Conservation (phyloP, 148 eudicot genomes). For the Fagopyrum homotropicum region DNA sequence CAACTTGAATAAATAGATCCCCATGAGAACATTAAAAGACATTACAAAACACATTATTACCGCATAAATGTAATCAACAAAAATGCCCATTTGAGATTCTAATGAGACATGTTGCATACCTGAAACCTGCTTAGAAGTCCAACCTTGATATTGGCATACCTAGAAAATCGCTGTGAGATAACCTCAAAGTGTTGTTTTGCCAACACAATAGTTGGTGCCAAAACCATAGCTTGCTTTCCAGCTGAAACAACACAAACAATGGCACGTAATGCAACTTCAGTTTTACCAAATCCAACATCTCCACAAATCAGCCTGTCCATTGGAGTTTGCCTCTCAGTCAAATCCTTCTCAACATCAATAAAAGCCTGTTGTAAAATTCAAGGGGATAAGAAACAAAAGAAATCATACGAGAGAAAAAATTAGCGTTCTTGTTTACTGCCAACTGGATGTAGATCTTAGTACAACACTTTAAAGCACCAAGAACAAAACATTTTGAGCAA, state of each 20-base stretch:
- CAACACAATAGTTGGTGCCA: constrained; percentile 93
- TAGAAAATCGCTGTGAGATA: constrained; percentile 69
- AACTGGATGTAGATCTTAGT: background rate
- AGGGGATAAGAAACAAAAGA: constrained; percentile 25
- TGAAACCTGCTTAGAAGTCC: constrained; percentile 97
- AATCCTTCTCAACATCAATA: constrained; percentile 88
- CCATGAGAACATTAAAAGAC: background rate
- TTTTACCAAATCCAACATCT: constrained; percentile 98
- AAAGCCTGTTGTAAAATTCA: constrained; percentile 65
- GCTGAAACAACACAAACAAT: constrained; percentile 83
- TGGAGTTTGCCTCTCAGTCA: constrained; percentile 90
- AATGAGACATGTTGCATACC: constrained; percentile 34
- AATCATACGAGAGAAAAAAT: background rate
- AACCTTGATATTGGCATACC: constrained; percentile 51
- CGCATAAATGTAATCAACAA: background rate
- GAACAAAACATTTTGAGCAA: background rate
- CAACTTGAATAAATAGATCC: background rate
- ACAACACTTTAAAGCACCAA: background rate
- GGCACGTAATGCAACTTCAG: constrained; percentile 97
- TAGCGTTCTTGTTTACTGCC: background rate
- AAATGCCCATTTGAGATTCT: background rate
- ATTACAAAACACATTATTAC: background rate
- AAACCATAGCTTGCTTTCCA: constrained; percentile 94
- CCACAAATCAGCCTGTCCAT: constrained; percentile 98
- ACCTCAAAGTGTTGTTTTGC: constrained; percentile 95